Percentiles rank a stretch among this genome's conserved stretches.
phyloP scores from a whole-genome alignment of 140 eudicot genomes.

The Senecio squalidus region DNA sequence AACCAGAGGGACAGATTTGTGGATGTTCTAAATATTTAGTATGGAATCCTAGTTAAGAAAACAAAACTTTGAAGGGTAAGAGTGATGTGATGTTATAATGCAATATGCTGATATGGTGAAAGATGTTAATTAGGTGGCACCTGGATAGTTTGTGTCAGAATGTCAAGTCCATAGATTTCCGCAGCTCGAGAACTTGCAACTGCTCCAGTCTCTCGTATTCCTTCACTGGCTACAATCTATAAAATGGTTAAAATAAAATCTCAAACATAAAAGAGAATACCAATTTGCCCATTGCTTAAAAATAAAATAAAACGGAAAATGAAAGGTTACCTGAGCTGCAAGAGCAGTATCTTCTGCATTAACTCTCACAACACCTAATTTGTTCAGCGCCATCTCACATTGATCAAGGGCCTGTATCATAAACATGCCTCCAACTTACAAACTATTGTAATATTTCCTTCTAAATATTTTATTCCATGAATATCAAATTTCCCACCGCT shows the following conservation, averaged over 20 bases:
- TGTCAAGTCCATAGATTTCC: slow-evolving; percentile 79
- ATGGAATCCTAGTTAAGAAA: no score
- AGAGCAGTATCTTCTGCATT: slow-evolving; percentile 80
- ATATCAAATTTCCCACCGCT: neutral
- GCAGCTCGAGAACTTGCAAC: slow-evolving; percentile 98
- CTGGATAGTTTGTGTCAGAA: slow-evolving; percentile 82
- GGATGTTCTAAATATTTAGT: no score
- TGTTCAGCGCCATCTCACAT: slow-evolving; percentile 59
- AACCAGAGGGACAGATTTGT: no score
- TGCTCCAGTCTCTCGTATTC: slow-evolving; percentile 79
- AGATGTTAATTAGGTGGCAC: slow-evolving; percentile 28
- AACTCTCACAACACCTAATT: slow-evolving; percentile 62
- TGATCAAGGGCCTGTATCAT: slow-evolving; percentile 76
- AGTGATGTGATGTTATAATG: neutral
- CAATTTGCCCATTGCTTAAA: no score
- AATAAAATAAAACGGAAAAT: neutral
- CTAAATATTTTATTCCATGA: neutral
- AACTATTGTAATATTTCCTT: neutral
- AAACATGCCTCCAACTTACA: neutral
- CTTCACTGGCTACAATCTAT: slow-evolving; percentile 80
- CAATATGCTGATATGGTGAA: neutral
- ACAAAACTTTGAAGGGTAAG: no score
- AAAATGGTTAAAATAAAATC: neutral
- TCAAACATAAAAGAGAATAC: neutral
- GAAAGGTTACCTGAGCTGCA: slow-evolving; percentile 78